A percentile compares a stretch with the other conserved stretches of the same genome.
Conservation (phyloP, 2,329 filamentous ascomycete species). For the Tricladium varicosporioides region DNA sequence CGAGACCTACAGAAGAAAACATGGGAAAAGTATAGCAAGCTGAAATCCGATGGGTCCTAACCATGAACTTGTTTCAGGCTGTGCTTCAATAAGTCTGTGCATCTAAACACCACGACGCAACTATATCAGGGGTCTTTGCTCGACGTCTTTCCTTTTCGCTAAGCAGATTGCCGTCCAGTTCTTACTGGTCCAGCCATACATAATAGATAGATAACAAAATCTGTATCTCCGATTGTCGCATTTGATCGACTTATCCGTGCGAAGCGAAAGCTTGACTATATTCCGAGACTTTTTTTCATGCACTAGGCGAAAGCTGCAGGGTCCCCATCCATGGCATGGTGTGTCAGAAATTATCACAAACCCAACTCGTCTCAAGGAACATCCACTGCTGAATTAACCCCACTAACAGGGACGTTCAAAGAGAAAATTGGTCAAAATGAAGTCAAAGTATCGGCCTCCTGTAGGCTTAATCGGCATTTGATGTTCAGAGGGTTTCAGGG, state of each 20-base stretch:
- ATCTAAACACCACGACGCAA: neutral
- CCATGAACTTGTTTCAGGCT: slow-evolving; percentile 11
- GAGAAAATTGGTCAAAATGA: slow-evolving; percentile 6
- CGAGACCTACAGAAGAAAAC: slow-evolving; percentile 42
- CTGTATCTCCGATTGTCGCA: slow-evolving; percentile 15
- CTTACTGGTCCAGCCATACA: too few relatives aligned
- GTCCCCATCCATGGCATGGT: slow-evolving; percentile 14
- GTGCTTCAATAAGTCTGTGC: slow-evolving; percentile 10
- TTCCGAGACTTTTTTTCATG: neutral
- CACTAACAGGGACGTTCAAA: slow-evolving; percentile 7
- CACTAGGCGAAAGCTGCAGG: slow-evolving; percentile 9
- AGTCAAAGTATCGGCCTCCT: slow-evolving; percentile 9
- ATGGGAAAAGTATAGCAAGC: slow-evolving; percentile 30
- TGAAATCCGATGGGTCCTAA: slow-evolving; percentile 26
- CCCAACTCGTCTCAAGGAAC: slow-evolving; percentile 15
- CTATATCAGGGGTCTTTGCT: too few relatives aligned
- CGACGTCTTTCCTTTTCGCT: too few relatives aligned
- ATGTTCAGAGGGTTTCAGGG: slow-evolving; percentile 16
- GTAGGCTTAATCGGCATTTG: slow-evolving; percentile 8
- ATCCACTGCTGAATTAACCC: slow-evolving; percentile 1
- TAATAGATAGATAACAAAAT: slow-evolving; percentile 3
- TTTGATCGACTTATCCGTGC: slow-evolving; percentile 19
- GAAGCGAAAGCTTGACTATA: slow-evolving; percentile 20
- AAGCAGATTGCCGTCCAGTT: too few relatives aligned
- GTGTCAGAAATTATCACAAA: slow-evolving; percentile 15